These are phyloP conservation scores for Rhizophagus clarus DNA, from an alignment of 192 early-diverging fungal species.

Conservation along the genomic window DNA sequence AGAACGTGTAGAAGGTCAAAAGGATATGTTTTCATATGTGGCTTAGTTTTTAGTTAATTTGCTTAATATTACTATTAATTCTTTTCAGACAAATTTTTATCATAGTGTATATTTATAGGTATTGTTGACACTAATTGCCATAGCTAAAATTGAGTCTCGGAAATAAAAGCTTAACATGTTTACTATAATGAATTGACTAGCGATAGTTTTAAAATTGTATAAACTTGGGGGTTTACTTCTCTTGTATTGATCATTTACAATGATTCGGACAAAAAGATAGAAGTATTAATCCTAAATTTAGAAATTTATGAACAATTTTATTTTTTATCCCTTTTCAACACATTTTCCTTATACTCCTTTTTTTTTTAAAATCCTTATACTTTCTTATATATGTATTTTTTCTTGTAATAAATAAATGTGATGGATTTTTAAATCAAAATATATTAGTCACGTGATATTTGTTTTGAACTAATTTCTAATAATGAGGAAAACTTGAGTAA, in stretches of 20 bases:
- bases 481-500: too few species aligned
- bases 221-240: neutral
- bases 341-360: neutral
- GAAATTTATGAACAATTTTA: neutral
- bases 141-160: neutral
- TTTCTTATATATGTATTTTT: neutral
- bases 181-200: neutral
- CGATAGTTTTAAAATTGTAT: neutral
- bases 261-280: too few species aligned
- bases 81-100: too few species aligned
- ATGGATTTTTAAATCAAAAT: neutral
- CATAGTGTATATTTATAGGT: neutral
- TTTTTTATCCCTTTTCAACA: neutral
- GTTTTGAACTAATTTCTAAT: too few species aligned
- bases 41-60: conserved; percentile 48
- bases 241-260: neutral
- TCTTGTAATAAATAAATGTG: neutral
- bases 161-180: neutral
- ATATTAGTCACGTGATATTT: too few species aligned
- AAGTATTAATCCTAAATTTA: neutral
- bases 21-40: conserved; percentile 85
- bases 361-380: neutral
- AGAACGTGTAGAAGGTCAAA: conserved; percentile 80
- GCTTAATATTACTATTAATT: too few species aligned
- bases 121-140: neutral